Percentiles rank a stretch among this genome's conserved stretches.
Conservation (phyloP, 2,329 filamentous ascomycete species). For the Talaromyces sp. region DNA sequence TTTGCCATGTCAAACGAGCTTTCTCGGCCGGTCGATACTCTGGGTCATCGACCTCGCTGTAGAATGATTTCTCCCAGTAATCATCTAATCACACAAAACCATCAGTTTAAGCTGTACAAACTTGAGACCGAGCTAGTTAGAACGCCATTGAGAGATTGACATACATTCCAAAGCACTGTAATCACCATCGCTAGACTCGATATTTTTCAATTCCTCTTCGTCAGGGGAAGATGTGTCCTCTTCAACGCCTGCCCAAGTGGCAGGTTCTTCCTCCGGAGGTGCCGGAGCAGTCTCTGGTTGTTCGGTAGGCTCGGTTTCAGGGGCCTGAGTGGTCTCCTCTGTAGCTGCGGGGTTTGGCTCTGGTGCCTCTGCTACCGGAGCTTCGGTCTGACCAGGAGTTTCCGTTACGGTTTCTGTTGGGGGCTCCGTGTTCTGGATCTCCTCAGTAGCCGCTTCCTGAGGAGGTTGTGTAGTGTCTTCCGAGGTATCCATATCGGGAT, state of each 20-base stretch:
- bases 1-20: conserved; percentile 55
- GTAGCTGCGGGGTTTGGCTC: neutral
- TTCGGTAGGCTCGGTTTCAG: conserved; percentile 4
- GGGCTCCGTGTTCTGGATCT: neutral
- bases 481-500: conserved; percentile 19
- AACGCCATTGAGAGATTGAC: conserved; percentile 11
- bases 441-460: neutral
- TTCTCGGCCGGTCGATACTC: conserved; percentile 51
- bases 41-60: conserved; percentile 52
- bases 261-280: conserved; percentile 28
- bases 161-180: conserved; percentile 52
- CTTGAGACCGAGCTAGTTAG: neutral
- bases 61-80: conserved; percentile 56
- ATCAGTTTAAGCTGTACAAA: neutral
- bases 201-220: conserved; percentile 55
- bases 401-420: neutral
- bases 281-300: conserved; percentile 17
- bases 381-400: conserved; percentile 4
- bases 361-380: neutral
- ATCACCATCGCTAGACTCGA: conserved; percentile 47
- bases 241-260: conserved; percentile 50
- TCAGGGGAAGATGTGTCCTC: conserved; percentile 54
- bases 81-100: conserved; percentile 33
- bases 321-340: neutral
- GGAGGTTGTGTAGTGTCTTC: conserved; percentile 15